These are phyloP conservation scores for Eremochloa ophiuroides DNA, from an alignment of 176 grass and related monocot genomes.

Conservation along the genomic window DNA sequence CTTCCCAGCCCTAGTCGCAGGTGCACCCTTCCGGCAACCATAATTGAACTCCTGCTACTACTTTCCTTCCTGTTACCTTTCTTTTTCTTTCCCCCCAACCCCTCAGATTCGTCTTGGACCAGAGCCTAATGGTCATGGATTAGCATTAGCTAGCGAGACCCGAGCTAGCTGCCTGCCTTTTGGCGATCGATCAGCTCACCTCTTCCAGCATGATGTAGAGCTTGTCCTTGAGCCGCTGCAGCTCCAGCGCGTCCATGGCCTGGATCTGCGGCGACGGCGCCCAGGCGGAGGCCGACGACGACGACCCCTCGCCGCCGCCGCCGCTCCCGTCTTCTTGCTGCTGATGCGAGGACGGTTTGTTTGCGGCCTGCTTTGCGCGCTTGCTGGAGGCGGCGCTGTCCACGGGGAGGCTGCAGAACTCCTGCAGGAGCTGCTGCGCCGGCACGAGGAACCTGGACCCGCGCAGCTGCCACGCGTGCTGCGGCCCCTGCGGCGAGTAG, in stretches of 20 bases:
- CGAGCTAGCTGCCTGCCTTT: background rate
- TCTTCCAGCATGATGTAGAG: slow-evolving; percentile 92
- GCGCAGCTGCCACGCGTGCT: slow-evolving; percentile 42
- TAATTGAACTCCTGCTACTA: slow-evolving; percentile 41
- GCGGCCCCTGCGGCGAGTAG: background rate
- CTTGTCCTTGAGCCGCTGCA: slow-evolving; percentile 80
- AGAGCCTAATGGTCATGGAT: slow-evolving; percentile 18
- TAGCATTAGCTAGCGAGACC: slow-evolving; percentile 1
- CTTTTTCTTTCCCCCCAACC: background rate
- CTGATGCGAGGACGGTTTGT: slow-evolving; percentile 15
- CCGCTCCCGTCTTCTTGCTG: slow-evolving; percentile 27
- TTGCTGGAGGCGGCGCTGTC: slow-evolving; percentile 12
- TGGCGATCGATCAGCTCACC: slow-evolving; percentile 40
- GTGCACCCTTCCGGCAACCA: slow-evolving; percentile 60
- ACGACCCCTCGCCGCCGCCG: slow-evolving; percentile 44
- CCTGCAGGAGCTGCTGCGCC: slow-evolving; percentile 72
- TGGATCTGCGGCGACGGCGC: slow-evolving; percentile 50
- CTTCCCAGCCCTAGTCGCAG: slow-evolving; percentile 65
- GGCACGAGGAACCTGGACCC: slow-evolving; percentile 70
- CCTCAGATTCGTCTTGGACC: slow-evolving; percentile 29
- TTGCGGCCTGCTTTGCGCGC: background rate
- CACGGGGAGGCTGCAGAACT: slow-evolving; percentile 63
- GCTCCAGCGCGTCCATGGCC: slow-evolving; percentile 67
- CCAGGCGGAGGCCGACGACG: slow-evolving; percentile 51
- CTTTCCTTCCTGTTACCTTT: background rate